Evolutionary conservation across 176 grass and related monocot genomes (phyloP).

Genomic region (Echinochloa phyllopogon): DNA sequence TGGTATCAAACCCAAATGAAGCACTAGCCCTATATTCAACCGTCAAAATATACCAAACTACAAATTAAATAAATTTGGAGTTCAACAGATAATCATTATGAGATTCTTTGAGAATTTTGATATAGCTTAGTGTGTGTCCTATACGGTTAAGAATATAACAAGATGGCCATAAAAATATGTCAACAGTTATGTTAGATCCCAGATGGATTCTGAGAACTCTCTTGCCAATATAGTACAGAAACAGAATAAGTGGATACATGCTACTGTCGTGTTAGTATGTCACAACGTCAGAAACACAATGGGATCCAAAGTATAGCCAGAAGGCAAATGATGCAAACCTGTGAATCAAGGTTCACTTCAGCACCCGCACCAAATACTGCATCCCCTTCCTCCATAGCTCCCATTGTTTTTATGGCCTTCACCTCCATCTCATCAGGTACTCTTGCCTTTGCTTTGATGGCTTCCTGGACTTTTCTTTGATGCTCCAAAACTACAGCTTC

Average conservation of each 20-base stretch:
- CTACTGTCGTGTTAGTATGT: background rate
- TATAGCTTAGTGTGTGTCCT: background rate
- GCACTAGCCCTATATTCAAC: conserved; percentile 11
- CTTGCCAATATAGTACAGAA: background rate
- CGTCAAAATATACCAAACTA: background rate
- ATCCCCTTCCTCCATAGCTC: conserved; percentile 97
- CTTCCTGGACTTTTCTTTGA: conserved; percentile 79
- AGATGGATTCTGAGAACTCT: background rate
- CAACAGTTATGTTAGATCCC: background rate
- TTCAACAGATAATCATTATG: background rate
- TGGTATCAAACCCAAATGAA: conserved; percentile 17
- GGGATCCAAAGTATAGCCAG: background rate
- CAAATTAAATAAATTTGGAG: conserved; percentile 13
- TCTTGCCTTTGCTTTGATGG: conserved; percentile 60
- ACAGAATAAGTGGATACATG: background rate
- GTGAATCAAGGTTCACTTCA: conserved; percentile 95
- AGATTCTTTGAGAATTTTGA: background rate
- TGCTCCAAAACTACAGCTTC: conserved; percentile 84
- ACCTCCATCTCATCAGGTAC: conserved; percentile 82
- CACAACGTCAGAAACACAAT: background rate
- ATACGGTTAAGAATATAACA: background rate
- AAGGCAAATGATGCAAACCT: conserved; percentile 57
- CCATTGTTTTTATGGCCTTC: conserved; percentile 96
- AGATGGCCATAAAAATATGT: background rate
- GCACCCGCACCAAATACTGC: conserved; percentile 80